Base-by-base conservation (phyloP, 2,329 filamentous ascomycete genomes). In the Berkeleyomyces basicola region DNA sequence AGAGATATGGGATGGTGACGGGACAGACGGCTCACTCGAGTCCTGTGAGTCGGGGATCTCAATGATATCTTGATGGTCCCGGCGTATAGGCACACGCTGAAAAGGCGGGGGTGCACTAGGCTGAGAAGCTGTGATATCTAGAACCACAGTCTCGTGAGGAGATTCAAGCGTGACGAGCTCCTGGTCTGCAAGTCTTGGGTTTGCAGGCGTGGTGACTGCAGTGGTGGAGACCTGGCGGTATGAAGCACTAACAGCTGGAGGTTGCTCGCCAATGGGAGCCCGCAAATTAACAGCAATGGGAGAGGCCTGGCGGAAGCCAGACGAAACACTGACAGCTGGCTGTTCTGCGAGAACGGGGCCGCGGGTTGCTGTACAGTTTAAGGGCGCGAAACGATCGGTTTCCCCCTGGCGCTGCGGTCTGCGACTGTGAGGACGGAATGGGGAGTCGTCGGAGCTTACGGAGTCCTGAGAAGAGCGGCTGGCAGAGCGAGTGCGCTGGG, bases 11-110 rank as follows among this genome's bases (percentile, higher is more conserved):
- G 33, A 42, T 37, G 7, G 49, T 5, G 39, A 57, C 3, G 39
- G 10, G 16, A 57, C 43, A 9, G 37, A 61, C 31, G 44, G 36
- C 44, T 40, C 5, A 31, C n/a, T 59, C 33, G 49, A 37, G 33
- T 60, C 60, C 57, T 64, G 60, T 9, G 63, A 64, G 59, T 62
- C 63, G 57, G 60, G 60, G 42, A 64, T 62, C 46, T 64, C 63
- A 10, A 11, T 6, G 10, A 37, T 31, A 3, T 39, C 11, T 7
- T 46, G 23, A 1, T 44, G 57, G n/a, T 58, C 6, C 7, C 44
- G 57, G 9, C 7, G 42, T 1, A 23, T 33, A 42, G 51, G n/a
- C 5, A 46, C 10, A 7, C 14, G 36, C 23, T 46, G 42, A 59
- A 40, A 36, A 6, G 33, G 47, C n/a, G 33, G 51, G 10, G 51